Evolutionary conservation across 2,329 filamentous ascomycete species (phyloP), one percentile per base, ranked within the genome.

Genomic region (Venturia effusa): DNA sequence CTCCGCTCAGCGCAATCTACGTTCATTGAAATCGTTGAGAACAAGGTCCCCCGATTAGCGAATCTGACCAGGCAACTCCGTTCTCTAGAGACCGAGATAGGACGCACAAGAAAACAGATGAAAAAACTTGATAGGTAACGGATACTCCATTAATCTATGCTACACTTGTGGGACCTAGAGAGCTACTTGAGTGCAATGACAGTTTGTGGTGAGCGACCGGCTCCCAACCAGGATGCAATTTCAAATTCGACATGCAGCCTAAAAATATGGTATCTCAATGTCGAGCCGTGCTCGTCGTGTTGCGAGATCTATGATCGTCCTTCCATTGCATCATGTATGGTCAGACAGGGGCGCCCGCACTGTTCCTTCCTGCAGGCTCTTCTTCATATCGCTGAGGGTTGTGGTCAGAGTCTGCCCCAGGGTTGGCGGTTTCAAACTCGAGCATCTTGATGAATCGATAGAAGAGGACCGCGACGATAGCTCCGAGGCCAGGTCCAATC

Each of bases 51-150:
- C 1, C 74, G 75, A 45, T 75, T 91, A 10, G 80, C 80, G 7
- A 81, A 80, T 1, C 73, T 89, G n/a, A 78, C 80, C 41, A 78
- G 79, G 34, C 80, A 84, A 69, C 85, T 93, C 82, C 78, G 79
- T 17, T 75, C 75, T n/a, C 71, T 89, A 5, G 88, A 92, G 76
- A 84, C 87, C 61, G 83, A 88, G 68, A 85, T 93, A 63, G 80
- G 87, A 43, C 78, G 87, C 64, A 63, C 76, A 61, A 74, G 79
- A 67, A 83, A 83, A 69, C 71, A 73, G 27, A 70, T 80, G 5
- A 74, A 74, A 67, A 80, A 76, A 68, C 67, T 68, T 2, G 72
- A 74, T 61, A 65, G 60, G 22, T 34, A 32, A 57, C 59, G 17
- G 43, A 19, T 62, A 62, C n/a, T 40, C 37, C 19, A 19, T 57